Percentiles rank a stretch among this genome's conserved stretches.
Evolutionary conservation across 2,329 filamentous ascomycete genomes (phyloP).

Genomic region (Ophiostoma quercus): DNA sequence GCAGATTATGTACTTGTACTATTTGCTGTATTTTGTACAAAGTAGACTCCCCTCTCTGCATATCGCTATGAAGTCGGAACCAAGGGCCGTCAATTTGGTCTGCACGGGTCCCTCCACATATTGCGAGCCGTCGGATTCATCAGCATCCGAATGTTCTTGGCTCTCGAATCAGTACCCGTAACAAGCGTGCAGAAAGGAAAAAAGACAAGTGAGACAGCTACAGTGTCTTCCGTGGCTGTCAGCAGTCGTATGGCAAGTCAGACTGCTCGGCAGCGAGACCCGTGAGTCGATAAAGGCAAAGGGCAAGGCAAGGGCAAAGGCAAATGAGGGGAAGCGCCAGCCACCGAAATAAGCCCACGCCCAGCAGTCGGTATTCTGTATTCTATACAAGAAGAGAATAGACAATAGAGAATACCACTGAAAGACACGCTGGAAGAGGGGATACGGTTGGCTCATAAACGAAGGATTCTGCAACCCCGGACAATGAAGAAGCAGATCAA

Average conservation of each 20-base stretch:
- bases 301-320: too few relatives aligned
- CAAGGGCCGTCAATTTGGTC: neutral
- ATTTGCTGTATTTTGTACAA: neutral
- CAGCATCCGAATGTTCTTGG: neutral
- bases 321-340: constrained; percentile 6
- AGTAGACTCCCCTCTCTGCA: neutral
- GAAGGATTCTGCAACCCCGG: neutral
- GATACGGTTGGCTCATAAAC: neutral
- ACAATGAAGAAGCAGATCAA: neutral
- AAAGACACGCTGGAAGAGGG: neutral
- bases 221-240: neutral
- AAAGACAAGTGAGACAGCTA: neutral
- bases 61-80: neutral
- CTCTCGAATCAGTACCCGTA: too few relatives aligned
- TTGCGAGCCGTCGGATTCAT: neutral
- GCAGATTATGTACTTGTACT: too few relatives aligned
- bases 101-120: too few relatives aligned
- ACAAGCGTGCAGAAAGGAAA: neutral
- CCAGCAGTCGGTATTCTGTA: neutral
- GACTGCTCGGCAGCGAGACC: constrained; percentile 5
- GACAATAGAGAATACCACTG: too few relatives aligned
- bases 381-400: too few relatives aligned
- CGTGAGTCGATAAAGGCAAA: neutral
- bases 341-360: neutral
- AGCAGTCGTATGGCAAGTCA: neutral